These are phyloP conservation scores for Inga oerstediana DNA, from an alignment of 306 rosid genomes.

Conservation along the genomic window DNA sequence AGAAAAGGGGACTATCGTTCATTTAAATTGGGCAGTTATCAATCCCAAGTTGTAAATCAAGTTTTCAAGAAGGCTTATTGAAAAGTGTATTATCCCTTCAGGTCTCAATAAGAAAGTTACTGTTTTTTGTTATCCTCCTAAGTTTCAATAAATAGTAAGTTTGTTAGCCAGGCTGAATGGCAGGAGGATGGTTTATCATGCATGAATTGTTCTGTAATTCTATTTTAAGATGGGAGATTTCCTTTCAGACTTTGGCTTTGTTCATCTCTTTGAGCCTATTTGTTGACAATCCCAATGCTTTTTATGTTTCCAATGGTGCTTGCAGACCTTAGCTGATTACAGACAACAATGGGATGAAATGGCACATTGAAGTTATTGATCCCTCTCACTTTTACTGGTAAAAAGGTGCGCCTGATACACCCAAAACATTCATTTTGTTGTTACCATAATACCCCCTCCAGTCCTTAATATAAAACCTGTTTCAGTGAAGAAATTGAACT, in stretches of 20 bases:
- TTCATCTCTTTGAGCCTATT: constrained; percentile 6
- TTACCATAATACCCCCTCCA: not conserved
- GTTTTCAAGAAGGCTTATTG: not conserved
- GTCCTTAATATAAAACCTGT: too few species aligned
- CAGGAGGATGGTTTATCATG: not conserved
- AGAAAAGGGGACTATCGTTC: not conserved
- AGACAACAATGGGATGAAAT: constrained; percentile 57
- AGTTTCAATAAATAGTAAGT: not conserved
- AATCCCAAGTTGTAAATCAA: constrained; percentile 7
- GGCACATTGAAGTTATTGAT: constrained; percentile 35
- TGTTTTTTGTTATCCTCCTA: constrained; percentile 3
- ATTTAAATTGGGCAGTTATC: not conserved
- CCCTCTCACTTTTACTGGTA: not conserved
- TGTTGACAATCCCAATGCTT: constrained; percentile 18
- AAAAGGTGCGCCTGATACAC: constrained; percentile 15
- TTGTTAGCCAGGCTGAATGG: not conserved
- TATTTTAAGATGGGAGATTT: constrained; percentile 1
- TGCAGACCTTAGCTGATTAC: constrained; percentile 62
- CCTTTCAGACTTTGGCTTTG: not conserved
- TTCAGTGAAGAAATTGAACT: too few species aligned
- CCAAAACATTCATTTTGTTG: not conserved
- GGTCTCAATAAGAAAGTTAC: not conserved
- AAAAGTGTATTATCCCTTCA: not conserved
- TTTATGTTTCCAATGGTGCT: constrained; percentile 29
- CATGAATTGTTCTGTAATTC: not conserved